Base-by-base conservation (phyloP, 441 rosid species). In the Macaranga tanarius region DNA sequence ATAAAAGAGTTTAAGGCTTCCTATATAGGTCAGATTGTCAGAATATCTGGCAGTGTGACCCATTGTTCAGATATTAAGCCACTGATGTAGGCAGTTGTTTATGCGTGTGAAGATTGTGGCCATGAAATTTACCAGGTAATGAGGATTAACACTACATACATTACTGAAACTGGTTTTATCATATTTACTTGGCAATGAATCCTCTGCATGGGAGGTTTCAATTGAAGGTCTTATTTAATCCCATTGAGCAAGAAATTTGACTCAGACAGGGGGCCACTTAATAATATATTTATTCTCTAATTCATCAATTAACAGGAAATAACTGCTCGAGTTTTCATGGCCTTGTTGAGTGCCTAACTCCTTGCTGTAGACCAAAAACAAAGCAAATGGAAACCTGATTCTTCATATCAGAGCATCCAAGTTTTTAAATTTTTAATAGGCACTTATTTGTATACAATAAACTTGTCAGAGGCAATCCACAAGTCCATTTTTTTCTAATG, bases 31-130 rank as follows among this genome's bases (percentile, higher is more conserved):
- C 97, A 93, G 74, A 94, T 96, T 79, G 97, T 96, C 2, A 89
- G 85, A 76, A 88, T 86, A 79, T 87, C 98, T 28, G 99, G 99
- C 67, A 93, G 93, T 84, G 89, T 96, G 70, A 96, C 97, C 10
- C 93, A 97, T 10, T 96, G 99, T 79, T 96, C 99, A 19, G 99
- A 96, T 83, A 98, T 96, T 70, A 96, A 93, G 87, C 98, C 98
- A 63, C 80, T 96, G 76, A 93, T 96, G 98, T 94, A 93, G 60
- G 97, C 90, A 11, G 97, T 98, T 73, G 97, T 96, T 2, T 96
- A 92, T 82, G 92, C 99, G 12, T 96, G 99, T 72, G 99, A 96
- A 84, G 97, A 90, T 19, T 96, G 98, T 67, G 97, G 98, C 51
- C 91, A 86, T 81, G 99, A 96, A 80, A 96, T 93, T 71, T 96